Evolutionary conservation across 345 rosid species (phyloP), one percentile per base, ranked within the genome.

Genomic region (Citrus australasica): DNA sequence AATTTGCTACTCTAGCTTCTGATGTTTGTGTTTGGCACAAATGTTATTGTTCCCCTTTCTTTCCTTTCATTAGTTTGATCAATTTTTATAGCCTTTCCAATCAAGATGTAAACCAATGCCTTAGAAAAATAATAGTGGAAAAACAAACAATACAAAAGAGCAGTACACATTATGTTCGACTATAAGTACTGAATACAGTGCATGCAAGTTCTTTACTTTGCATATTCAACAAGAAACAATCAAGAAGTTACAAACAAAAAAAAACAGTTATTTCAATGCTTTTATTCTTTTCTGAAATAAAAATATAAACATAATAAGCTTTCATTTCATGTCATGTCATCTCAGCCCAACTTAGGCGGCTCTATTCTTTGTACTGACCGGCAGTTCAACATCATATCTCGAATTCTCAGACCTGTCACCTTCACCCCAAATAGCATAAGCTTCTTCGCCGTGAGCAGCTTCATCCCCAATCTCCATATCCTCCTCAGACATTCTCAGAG

Each of bases 391-490:
- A 0, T 69, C 80, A 75, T 78, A 46, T 33, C 62, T 71, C 10
- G 80, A 42, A 40, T 28, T 70, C 27, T 86, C 87, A 40, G 46
- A 46, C 68, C 19, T 40, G 4, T 81, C 80, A 10, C 73, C 75
- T 17, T 67, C 24, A 22, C 82, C 88, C 85, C 87, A 85, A 3
- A 85, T 71, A 11, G 84, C 84, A 67, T 82, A 85, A 35, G 88
- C 88, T 75, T 79, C 90, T 67, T 87, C 88, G 0, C 86, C 90
- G 19, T 87, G 88, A 37, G 60, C 82, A 7, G 83, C 87, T 64
- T 84, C 87, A 73, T 87, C 88, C 0, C 88, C 88, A 28, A 84
- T 65, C 83, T 87, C 86, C 90, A 87, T 85, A 19, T 85, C 88
- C 70, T 82, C 87, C 66, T 82, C 86, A 4, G 86, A 82, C 87